Percentiles rank a stretch among this genome's conserved stretches.
These are phyloP conservation scores for Ammopiptanthus mongolicus DNA, from an alignment of 306 rosid genomes.

Conservation along the genomic window DNA sequence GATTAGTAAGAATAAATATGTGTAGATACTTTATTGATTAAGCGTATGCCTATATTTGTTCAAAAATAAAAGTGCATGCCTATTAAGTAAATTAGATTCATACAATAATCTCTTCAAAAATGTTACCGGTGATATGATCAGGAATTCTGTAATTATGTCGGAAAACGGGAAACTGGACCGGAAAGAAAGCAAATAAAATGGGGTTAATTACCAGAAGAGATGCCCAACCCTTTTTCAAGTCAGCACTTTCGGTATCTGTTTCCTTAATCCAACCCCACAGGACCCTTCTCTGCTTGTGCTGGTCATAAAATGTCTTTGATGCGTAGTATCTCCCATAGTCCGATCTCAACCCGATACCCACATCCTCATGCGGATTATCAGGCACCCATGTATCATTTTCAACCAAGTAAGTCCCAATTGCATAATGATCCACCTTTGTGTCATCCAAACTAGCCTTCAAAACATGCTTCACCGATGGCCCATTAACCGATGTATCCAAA, in stretches of 20 bases:
- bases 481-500: conserved; percentile 55
- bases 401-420: conserved; percentile 56
- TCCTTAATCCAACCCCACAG: conserved; percentile 82
- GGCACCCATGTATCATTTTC: conserved; percentile 82
- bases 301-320: conserved; percentile 81
- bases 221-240: conserved; percentile 75
- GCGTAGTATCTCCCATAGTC: conserved; percentile 90
- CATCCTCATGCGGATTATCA: conserved; percentile 71
- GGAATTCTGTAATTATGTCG: too few relatives aligned
- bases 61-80: too few relatives aligned
- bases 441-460: conserved; percentile 78
- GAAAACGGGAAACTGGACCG: too few relatives aligned
- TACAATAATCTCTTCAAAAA: background rate
- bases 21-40: too few relatives aligned
- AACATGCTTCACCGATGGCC: conserved; percentile 56
- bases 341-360: conserved; percentile 66
- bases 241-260: conserved; percentile 56
- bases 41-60: too few relatives aligned
- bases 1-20: too few relatives aligned
- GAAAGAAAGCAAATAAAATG: too few relatives aligned
- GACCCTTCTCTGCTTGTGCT: conserved; percentile 49
- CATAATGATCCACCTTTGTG: conserved; percentile 52
- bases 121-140: background rate
- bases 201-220: conserved; percentile 88
- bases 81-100: too few relatives aligned